Conservation (phyloP, 2,329 filamentous ascomycete genomes). For the Fusarium domesticum region DNA sequence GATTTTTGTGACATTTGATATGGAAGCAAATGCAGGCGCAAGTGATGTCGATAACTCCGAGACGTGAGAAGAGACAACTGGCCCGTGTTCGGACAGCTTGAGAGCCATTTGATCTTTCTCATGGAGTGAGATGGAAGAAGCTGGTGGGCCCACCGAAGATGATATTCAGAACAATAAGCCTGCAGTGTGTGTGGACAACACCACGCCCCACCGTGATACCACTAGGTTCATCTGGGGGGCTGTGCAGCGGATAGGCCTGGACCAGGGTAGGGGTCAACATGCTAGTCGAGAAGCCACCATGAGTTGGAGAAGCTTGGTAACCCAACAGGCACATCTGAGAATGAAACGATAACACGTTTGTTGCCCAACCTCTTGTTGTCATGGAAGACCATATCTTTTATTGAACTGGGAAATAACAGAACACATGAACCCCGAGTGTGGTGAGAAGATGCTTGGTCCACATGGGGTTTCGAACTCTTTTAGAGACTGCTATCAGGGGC, state of each 20-base stretch:
- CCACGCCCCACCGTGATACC: constrained; percentile 19
- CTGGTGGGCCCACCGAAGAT: constrained; percentile 17
- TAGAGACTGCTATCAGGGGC: no score
- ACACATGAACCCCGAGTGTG: no score
- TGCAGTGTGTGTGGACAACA: constrained; percentile 22
- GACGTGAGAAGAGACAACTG: constrained; percentile 11
- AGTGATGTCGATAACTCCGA: constrained; percentile 12
- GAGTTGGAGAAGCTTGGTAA: constrained; percentile 14
- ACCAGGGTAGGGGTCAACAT: constrained; percentile 20
- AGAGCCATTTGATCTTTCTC: constrained; percentile 7
- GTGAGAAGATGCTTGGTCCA: no score
- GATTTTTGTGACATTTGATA: no score
- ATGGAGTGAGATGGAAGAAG: constrained; percentile 18
- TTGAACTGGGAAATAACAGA: no score
- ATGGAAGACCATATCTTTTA: no score
- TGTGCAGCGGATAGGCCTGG: constrained; percentile 29
- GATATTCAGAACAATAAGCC: constrained; percentile 24
- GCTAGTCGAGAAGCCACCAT: constrained; percentile 17
- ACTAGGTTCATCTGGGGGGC: constrained; percentile 28
- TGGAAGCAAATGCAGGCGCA: no score
- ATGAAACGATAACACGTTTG: constrained; percentile 15
- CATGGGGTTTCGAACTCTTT: no score
- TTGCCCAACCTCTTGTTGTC: no score
- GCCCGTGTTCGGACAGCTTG: constrained; percentile 5
- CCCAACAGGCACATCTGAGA: constrained; percentile 4